Percentiles rank a stretch among this genome's conserved stretches.
Conservation (phyloP, 2,329 filamentous ascomycete genomes). For the Trichoderma polysporum region DNA sequence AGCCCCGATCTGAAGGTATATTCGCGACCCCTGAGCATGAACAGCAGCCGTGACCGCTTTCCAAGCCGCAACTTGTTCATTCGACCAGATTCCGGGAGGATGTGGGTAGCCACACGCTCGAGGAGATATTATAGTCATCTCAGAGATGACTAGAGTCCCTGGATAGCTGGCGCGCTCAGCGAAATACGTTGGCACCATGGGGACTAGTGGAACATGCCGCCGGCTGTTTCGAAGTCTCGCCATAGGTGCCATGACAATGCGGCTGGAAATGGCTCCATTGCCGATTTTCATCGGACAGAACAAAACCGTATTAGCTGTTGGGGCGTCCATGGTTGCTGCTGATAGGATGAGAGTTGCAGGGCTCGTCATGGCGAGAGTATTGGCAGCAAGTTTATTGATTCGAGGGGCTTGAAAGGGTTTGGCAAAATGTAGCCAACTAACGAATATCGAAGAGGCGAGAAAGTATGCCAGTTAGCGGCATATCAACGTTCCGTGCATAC, state of each 20-base stretch:
- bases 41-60: not conserved
- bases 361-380: not conserved
- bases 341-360: not conserved
- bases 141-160: not conserved
- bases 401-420: not conserved
- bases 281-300: not conserved
- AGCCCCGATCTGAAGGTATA: not conserved
- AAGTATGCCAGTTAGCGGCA: not conserved
- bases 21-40: not conserved
- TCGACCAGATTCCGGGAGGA: not conserved
- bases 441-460: not conserved
- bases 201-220: not conserved
- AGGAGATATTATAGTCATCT: not conserved
- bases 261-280: not conserved
- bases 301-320: not conserved
- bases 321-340: not conserved
- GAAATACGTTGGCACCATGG: not conserved
- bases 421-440: not conserved
- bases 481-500: not conserved
- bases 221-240: not conserved
- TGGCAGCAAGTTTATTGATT: not conserved
- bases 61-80: not conserved
- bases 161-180: conserved; percentile 3
- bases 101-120: not conserved
- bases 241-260: not conserved